These are phyloP conservation scores for Phytophthora agathidicida DNA, from an alignment of 352 stramenopile genomes.

Conservation along the genomic window DNA sequence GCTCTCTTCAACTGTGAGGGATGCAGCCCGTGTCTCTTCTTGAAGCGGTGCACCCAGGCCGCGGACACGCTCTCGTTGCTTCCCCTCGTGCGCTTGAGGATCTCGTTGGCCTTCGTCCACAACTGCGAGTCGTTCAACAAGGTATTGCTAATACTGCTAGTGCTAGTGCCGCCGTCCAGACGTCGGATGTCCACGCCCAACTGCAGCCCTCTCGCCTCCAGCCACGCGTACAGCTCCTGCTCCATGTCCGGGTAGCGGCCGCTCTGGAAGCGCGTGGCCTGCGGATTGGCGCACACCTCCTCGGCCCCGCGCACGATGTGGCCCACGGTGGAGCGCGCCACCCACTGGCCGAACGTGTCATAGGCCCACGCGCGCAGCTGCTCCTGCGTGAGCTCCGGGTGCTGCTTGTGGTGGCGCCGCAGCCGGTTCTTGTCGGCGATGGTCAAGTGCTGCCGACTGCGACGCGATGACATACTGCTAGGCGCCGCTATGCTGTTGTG, in stretches of 20 bases:
- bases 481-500: conserved; percentile 28
- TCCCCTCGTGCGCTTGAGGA: conserved; percentile 29
- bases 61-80: conserved; percentile 31
- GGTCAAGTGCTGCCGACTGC: conserved; percentile 41
- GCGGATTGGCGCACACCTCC: conserved; percentile 32
- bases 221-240: conserved; percentile 17
- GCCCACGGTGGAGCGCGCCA: conserved; percentile 38
- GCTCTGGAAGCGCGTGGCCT: conserved; percentile 41
- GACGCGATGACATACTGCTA: conserved; percentile 3
- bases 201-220: conserved; percentile 6
- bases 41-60: conserved; percentile 45
- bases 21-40: conserved; percentile 40
- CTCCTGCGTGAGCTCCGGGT: conserved; percentile 39
- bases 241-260: conserved; percentile 44
- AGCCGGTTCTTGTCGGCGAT: conserved; percentile 41
- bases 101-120: conserved; percentile 43
- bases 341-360: conserved; percentile 30
- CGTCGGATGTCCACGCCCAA: conserved; percentile 10
- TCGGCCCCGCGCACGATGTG: conserved; percentile 34
- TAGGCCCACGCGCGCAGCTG: conserved; percentile 39
- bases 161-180: background rate
- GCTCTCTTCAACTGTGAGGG: conserved; percentile 22
- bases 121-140: conserved; percentile 32
- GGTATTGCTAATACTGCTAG: no score
- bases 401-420: conserved; percentile 23